Evolutionary conservation across 805 yeast species (phyloP), one percentile per base, ranked within the genome.

Genomic region (Candida boleticola): DNA sequence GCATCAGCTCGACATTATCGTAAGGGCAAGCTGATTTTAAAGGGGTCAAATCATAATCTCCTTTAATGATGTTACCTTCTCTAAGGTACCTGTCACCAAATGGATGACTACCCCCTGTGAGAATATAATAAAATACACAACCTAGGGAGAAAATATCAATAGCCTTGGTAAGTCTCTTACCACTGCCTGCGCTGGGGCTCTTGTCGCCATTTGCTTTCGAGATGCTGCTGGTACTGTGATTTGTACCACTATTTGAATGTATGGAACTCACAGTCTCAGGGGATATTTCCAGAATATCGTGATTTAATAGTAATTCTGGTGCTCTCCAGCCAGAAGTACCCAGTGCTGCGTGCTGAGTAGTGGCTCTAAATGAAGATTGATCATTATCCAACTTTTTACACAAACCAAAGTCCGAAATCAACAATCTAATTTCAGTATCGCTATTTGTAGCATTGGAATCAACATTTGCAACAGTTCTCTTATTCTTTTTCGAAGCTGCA

Each of bases 281-380:
- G 1, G 73, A 63, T 4, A 67, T 64, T 43, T 68, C 73, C 9
- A 54, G 43, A 38, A 66, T 53, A 42, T 67, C 71, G 33, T 64
- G 64, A 14, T 64, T 64, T 19, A 76, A 60, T 29, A 88, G 63
- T 26, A 88, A 61, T 55, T 93, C 99, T 0, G 99, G 99, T 0
- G 99, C 98, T 52, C 97, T 77, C 99, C 99, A 93, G 3, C 99
- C 99, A 3, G 93, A 79, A 0, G 99, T 93, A 1, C 99, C 99
- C 46, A 66, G 66, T 0, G 97, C 96, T 16, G 95, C 95, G 54
- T 89, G 83, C 26, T 88, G 89, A 0, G 93, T 83, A 0, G 96
- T 92, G 0, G 97, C 96, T 47, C 92, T 76, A 61, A 92, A 92
- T 1, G 96, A 87, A 1, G 96, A 85, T 61, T 93, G 97, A 52